Evolutionary conservation across 1,284 basidiomycete genomes (phyloP), one percentile per base, ranked within the genome.

Genomic region (Moesziomyces parantarcticus): DNA sequence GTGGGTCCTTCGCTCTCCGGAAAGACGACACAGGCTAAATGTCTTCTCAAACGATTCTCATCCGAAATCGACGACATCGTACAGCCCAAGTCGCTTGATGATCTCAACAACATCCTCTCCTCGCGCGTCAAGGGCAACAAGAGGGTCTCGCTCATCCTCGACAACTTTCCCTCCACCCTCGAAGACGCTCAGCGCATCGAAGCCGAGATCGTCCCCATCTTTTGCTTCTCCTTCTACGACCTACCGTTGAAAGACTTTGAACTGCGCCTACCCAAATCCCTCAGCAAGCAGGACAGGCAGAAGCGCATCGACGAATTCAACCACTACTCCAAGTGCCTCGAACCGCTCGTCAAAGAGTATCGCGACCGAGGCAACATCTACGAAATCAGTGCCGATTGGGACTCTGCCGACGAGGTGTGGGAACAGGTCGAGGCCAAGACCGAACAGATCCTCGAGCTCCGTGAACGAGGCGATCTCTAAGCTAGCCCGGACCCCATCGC

Each of bases 371-470:
- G 77, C 1, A 77, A 79, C 54, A 73, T 79, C 42, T 68, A 77
- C 25, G 77, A 79, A 64, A 77, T 79, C 48, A 75, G 72, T 11
- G 77, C 76, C 22, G 69, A 77, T 43, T 79, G 75, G 71, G 66
- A 74, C n/a, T 62, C 63, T n/a, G 60, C 65, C 10, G 73, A 79
- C 26, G 77, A 79, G 64, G 77, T 79, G 48, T 77, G 77, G 77
- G 77, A 79, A 50, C 77, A 79, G 58, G 73, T 79, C 20, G 77
- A 77, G 62, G 77, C 76, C 2, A 77, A 79, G 59, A 62, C 76
- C 16, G 73, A 72, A 54, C 59, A 73, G 50, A 70, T 67, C 32
- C 44, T 75, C 21, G 65, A 62, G 52, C 49, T 66, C 29, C 55
- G 61, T 22, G 61, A 68, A 40, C 43, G 34, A 14, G 69, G 68